Evolutionary conservation across 2,329 filamentous ascomycete species (phyloP).

Genomic region (Pyrenochaeta sp.): DNA sequence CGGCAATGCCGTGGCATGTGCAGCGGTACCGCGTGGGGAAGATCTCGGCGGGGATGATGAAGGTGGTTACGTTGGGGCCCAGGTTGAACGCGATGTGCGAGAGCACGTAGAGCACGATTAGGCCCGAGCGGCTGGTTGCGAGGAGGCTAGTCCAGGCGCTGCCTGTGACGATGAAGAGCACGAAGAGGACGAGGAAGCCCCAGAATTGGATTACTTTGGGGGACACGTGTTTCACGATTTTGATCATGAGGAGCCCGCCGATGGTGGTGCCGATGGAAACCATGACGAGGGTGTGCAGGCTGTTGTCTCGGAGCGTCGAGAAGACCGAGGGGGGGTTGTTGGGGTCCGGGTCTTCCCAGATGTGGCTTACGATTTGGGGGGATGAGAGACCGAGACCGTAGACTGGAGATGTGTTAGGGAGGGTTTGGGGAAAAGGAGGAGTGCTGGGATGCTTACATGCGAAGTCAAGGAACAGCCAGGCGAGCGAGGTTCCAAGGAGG

Average conservation of each 20-base stretch:
- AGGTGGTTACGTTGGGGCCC: conserved; percentile 46
- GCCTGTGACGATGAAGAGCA: conserved; percentile 43
- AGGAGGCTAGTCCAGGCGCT: conserved; percentile 39
- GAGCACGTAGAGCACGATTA: conserved; percentile 43
- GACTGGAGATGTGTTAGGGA: conserved; percentile 14
- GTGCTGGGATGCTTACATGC: conserved; percentile 27
- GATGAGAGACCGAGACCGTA: conserved; percentile 47
- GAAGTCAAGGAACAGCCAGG: conserved; percentile 47
- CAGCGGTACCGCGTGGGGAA: conserved; percentile 64
- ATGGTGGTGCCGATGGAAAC: conserved; percentile 42
- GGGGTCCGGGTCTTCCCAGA: conserved; percentile 33
- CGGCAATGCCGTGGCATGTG: conserved; percentile 62
- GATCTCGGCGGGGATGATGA: conserved; percentile 61
- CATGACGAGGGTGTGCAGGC: conserved; percentile 43
- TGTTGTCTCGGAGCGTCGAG: conserved; percentile 33
- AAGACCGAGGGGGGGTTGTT: conserved; percentile 27
- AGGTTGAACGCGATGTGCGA: conserved; percentile 47
- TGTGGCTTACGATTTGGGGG: conserved; percentile 44
- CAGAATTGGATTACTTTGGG: conserved; percentile 45
- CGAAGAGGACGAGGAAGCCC: conserved; percentile 41
- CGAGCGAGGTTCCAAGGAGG: conserved; percentile 45
- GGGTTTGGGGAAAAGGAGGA: neutral
- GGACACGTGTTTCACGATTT: conserved; percentile 42
- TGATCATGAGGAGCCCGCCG: conserved; percentile 42
- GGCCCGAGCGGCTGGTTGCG: conserved; percentile 28